Evolutionary conservation across 2,329 filamentous ascomycete species (phyloP).

Genomic region (Mycocentrospora acerina): DNA sequence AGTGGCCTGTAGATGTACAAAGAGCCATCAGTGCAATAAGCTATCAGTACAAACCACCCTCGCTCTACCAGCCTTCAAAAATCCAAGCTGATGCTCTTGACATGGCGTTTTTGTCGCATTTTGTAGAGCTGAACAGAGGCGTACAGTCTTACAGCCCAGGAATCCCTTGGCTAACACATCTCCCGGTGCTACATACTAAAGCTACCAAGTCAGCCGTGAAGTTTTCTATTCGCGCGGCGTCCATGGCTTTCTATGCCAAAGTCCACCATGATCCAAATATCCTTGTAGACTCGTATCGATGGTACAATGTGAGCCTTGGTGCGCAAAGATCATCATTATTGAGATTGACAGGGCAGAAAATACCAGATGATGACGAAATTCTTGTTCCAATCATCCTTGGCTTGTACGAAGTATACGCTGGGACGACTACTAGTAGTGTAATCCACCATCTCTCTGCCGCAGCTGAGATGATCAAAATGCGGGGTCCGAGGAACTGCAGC

Average conservation of each 20-base stretch:
- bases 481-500: conserved; percentile 30
- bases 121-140: conserved; percentile 29
- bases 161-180: conserved; percentile 29
- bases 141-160: conserved; percentile 17
- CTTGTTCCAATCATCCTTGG: conserved; percentile 32
- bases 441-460: conserved; percentile 33
- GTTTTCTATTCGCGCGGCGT: conserved; percentile 34
- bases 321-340: conserved; percentile 26
- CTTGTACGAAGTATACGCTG: conserved; percentile 34
- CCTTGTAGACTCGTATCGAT: conserved; percentile 33
- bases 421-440: conserved; percentile 29
- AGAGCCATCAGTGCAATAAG: conserved; percentile 24
- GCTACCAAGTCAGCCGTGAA: conserved; percentile 25
- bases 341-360: conserved; percentile 12
- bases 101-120: conserved; percentile 32
- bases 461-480: conserved; percentile 32
- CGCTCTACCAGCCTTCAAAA: conserved; percentile 27
- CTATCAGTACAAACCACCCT: conserved; percentile 25
- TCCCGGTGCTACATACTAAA: conserved; percentile 21
- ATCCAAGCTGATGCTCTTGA: conserved; percentile 27
- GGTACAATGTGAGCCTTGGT: conserved; percentile 34
- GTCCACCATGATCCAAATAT: conserved; percentile 30
- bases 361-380: conserved; percentile 33
- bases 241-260: conserved; percentile 38
- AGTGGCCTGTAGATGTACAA: conserved; percentile 12